phyloP scores from a whole-genome alignment of 495 filamentous ascomycete species.

The Hypoxylon crocopeplum region DNA sequence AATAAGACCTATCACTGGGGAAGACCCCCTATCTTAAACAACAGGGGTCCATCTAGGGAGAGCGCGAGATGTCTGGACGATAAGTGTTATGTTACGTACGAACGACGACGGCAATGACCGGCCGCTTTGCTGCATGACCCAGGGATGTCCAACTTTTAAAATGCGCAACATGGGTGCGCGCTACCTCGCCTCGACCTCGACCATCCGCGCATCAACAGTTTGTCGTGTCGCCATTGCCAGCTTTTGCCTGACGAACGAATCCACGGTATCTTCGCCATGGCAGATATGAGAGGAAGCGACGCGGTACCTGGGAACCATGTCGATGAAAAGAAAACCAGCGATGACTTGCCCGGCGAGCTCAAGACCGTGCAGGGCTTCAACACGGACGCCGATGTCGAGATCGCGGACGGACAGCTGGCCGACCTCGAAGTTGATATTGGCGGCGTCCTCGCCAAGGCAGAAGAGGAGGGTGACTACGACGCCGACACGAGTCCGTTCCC shows the following conservation, averaged over 20 bases:
- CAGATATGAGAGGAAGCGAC: background rate
- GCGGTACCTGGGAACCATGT: background rate
- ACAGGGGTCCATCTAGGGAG: too few species aligned
- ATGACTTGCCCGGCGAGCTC: slow-evolving; percentile 5
- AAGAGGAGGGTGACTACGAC: slow-evolving; percentile 46
- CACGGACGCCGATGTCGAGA: slow-evolving; percentile 20
- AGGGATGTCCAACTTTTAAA: too few species aligned
- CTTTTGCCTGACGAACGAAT: background rate
- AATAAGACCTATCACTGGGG: background rate
- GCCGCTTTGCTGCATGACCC: too few species aligned
- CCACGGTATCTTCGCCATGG: slow-evolving; percentile 4
- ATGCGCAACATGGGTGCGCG: too few species aligned
- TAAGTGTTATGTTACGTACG: background rate
- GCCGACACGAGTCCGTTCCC: slow-evolving; percentile 47
- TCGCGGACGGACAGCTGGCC: slow-evolving; percentile 41
- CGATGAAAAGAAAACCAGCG: slow-evolving; percentile 11
- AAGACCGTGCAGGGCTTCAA: slow-evolving; percentile 1
- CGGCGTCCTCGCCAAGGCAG: slow-evolving; percentile 38
- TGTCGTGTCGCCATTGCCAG: too few species aligned
- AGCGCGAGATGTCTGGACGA: too few species aligned
- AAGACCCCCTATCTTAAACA: slow-evolving; percentile 6
- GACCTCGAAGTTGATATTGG: slow-evolving; percentile 44
- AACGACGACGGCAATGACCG: background rate
- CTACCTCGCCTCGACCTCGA: background rate
- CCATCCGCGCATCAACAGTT: background rate